Base-by-base conservation (phyloP, 768 basidiomycete species). In the Auriscalpium vulgare region DNA sequence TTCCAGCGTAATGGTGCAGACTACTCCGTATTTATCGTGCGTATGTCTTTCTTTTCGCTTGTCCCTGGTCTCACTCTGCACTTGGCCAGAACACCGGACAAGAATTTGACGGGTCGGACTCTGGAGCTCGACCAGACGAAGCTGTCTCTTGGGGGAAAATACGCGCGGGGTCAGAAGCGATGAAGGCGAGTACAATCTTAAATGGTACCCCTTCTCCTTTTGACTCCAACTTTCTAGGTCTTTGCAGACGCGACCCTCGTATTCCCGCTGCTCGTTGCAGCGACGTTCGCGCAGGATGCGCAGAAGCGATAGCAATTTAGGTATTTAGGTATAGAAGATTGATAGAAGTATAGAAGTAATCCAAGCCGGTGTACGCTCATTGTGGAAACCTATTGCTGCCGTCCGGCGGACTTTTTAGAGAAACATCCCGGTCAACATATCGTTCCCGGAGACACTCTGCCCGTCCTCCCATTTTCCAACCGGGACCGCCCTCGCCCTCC, bases 141-240 rank as follows among this genome's bases (percentile, higher is more conserved):
- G 97, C 97, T 1, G 84, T 99, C 23, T 94, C 91, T 3, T 99
- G 97, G 97, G 97, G 97, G 1, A 99, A 99, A 75, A 97, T 98
- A 59, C 82, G 92, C 37, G 86, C 88, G 11, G 85, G 85, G 9
- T 78, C 91, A 5, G 86, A 91, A 68, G 77, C 89, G 8, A 84
- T 93, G 7, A 92, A 95, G 78, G 92, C 88, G 61, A 16, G 52
- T 34, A 23, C 10, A 17, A 38, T 19, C 34, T 11, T 21, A 49
- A 6, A 19, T 38, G 34, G 8, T 14, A 11, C 2, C n/a, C 21
- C 56, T 43, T 29, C 23, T 48, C 43, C 47, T 38, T 36, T 2
- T 19, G 21, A 19, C 29, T 38, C 37, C 47, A 36, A 47, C 37
- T 13, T 14, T 16, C 0, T 40, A 79, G 78, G 89, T 95, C 7